These are phyloP conservation scores for Hemileccinum impolitum DNA, from an alignment of 768 basidiomycete genomes.

Conservation along the genomic window DNA sequence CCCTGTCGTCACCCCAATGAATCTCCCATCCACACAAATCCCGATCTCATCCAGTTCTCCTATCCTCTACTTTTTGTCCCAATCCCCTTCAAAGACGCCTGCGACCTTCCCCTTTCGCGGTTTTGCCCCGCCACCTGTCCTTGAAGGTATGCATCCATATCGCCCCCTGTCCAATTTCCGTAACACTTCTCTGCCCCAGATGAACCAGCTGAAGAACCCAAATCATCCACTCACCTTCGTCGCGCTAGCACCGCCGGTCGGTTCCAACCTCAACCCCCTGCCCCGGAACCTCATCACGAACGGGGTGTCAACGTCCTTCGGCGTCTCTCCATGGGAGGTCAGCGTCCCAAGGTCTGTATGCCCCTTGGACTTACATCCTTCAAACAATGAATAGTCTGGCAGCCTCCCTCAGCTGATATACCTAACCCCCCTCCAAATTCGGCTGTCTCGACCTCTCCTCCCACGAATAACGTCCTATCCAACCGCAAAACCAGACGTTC, in stretches of 20 bases:
- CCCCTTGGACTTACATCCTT: neutral
- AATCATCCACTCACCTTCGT: constrained; percentile 49
- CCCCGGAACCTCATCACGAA: constrained; percentile 51
- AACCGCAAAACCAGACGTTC: constrained; percentile 47
- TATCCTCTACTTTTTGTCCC: constrained; percentile 63
- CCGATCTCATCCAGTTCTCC: constrained; percentile 62
- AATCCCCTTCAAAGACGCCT: constrained; percentile 53
- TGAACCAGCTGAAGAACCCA: constrained; percentile 41
- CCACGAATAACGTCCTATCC: constrained; percentile 17
- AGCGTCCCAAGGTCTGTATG: constrained; percentile 53
- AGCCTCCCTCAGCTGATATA: constrained; percentile 15
- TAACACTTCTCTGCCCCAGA: constrained; percentile 23
- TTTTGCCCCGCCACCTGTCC: constrained; percentile 48
- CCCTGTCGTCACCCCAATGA: constrained; percentile 50
- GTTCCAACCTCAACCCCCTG: constrained; percentile 45
- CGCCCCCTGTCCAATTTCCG: neutral
- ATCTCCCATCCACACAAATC: constrained; percentile 39
- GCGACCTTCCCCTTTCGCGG: constrained; percentile 61
- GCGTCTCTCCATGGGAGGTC: constrained; percentile 66
- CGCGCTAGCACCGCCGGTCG: constrained; percentile 58
- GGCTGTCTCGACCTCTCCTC: constrained; percentile 35
- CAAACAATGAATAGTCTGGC: neutral
- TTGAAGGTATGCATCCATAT: constrained; percentile 51
- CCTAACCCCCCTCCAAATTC: constrained; percentile 51
- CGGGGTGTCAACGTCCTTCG: constrained; percentile 70